Base-by-base conservation (phyloP, 805 yeast species). In the Candida jianshihensis region DNA sequence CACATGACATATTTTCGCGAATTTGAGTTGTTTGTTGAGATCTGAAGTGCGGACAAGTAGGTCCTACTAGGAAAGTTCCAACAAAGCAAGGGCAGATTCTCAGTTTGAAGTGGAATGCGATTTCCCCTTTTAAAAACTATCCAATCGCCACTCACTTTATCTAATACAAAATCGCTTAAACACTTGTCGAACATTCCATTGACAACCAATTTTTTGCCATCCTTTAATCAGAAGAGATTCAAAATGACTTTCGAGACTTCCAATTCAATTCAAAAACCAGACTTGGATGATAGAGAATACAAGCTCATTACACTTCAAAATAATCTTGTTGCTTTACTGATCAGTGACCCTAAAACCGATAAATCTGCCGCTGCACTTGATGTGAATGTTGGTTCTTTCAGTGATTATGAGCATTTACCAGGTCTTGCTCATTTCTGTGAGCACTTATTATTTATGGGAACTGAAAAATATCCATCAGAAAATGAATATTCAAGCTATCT, bases 361-460 rank as follows among this genome's bases (percentile, higher is more conserved):
- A 79, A 80, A 51, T 65, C 89, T 0, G 89, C 88, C 1, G 92
- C 90, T 3, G 75, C 92, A 0, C 57, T 84, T 38, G 92, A 83
- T 51, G 90, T 84, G 11, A 73, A 81, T 47, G 82, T 81, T 16
- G 94, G 94, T 10, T 68, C 90, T 2, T 79, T 79, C 54, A 72
- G 78, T 39, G 94, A 84, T 53, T 79, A 77, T 19, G 66, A 70
- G 36, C 56, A 63, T 11, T 52, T 81, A 20, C 78, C 84, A 4
- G 94, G 94, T 4, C 61, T 84, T 39, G 94, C 94, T 6, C 94
- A 84, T 61, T 83, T 83, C 53, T 75, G 80, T 53, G 82, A 75
- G 49, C 82, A 83, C 57, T 64, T 83, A 41, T 60, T 83, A 38
- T 83, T 83, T 56, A 80, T 83, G 88, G 94, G 94, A 7, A 82